Base-by-base conservation (phyloP, 768 basidiomycete species). In the Coprinellus micaceus region DNA sequence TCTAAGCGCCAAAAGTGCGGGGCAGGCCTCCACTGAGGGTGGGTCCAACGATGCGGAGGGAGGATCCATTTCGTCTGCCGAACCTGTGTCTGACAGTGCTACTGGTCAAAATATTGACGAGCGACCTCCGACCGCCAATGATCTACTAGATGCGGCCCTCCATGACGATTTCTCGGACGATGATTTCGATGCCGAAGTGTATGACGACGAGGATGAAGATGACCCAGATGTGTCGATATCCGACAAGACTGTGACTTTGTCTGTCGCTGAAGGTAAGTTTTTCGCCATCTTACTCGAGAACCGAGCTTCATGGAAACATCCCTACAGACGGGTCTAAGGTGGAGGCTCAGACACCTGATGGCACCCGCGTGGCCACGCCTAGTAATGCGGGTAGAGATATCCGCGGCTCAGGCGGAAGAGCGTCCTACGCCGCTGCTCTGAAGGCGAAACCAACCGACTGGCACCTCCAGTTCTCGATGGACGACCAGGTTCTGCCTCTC, bases 401-500 rank as follows among this genome's bases (percentile, higher is more conserved):
- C 73, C 13, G 67, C 73, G 29, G 60, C 73, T 0, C 60, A 68
- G 67, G 74, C 28, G 69, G 66, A 49, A 73, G 80, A 60, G 76
- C 81, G 0, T 98, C 97, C 1, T 99, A 99, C 69, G 97, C 97
- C 28, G 88, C 94, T 3, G 95, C 95, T 12, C 79, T 98, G 56
- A 97, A 94, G 73, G 77, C 93, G 0, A 94, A 93, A 66, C 94
- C 96, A 3, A 84, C 82, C 15, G 96, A 98, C 65, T 99, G 94
- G 93, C 95, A 99, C 68, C 83, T 98, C 51, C 89, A 97, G 70
- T 98, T 99, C 71, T 89, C 83, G 9, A 89, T 98, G 84, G 92
- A 92, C 65, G 94, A 94, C 58, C 86, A 91, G 45, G 71, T 83
- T 21, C 74, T 98, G 17, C 88, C 90, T 0, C 71, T 95, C 57